Base-by-base conservation (phyloP, 2,329 filamentous ascomycete species). In the Fusarium buxicola region DNA sequence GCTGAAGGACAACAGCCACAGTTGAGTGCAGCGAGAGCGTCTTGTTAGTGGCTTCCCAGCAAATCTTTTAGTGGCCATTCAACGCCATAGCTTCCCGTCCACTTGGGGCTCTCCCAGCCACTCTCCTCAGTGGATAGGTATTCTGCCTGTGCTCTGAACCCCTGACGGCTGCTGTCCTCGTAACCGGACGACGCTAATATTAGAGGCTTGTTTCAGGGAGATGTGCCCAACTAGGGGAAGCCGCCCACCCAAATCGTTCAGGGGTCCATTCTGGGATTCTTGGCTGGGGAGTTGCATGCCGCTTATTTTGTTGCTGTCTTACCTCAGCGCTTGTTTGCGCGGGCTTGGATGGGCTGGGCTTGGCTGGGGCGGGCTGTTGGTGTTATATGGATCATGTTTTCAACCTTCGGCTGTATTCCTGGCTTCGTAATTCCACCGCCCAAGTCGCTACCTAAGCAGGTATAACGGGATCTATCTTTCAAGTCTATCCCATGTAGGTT, bases 191-290 rank as follows among this genome's bases (percentile, higher is more conserved):
- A 9, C 25, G 31, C 52, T 55, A 51, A 65, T 63, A 54, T 59
- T 63, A 65, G 62, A 65, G 58, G 62, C 49, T 34, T 48, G 62
- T 65, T 65, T 65, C 62, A 65, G 62, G 55, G 44, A 52, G 38
- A 46, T 30, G 30, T 41, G 51, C 56, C 51, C 48, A 51, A 51
- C 48, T 51, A 6, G 47, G 47, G 47, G 47, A 65, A 58, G 51
- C 43, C 41, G 16, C 31, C 44, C 44, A 55, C 51, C 30, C 15
- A 41, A 34, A 30, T 38, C 39, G 49, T 49, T 55, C 53, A 65
- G 53, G 62, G 62, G 62, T 49, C 38, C 25, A 38, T 32, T 34
- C 30, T 43, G 27, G 51, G 39, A 46, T 25, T 38, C 40, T 12
- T 18, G 18, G 46, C 45, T 15, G 13, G 31, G 41, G 31, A 18